Base-by-base conservation (phyloP, 2,329 filamentous ascomycete species). In the Alternaria novae-zelandiae region DNA sequence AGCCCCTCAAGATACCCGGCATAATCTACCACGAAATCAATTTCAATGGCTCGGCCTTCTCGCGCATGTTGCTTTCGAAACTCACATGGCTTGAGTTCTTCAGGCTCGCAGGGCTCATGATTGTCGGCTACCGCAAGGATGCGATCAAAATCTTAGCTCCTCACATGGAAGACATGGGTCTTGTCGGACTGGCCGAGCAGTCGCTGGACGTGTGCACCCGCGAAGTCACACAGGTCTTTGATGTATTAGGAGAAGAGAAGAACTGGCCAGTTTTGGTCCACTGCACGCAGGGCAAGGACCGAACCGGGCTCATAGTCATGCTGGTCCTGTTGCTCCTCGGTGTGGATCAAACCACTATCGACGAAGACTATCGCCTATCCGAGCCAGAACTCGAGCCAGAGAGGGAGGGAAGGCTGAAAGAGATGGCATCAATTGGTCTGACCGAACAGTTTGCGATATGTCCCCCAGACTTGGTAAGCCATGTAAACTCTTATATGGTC, bases 281-380 rank as follows among this genome's bases (percentile, higher is more conserved):
- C 79, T 97, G 94, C 79, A 96, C 93, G 1, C 93, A 96, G 73
- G 94, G 94, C 61, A 97, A 97, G 77, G 94, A 97, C 74, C 87
- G 94, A 3, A 94, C 89, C 2, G 94, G 94, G 0, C 82, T 97
- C 12, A 83, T 92, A 11, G 83, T 93, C 6, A 82, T 91, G 44
- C 82, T 97, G 5, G 79, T 91, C 0, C 81, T 96, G 20, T 83
- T 95, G 72, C 81, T 91, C 11, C 83, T 91, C 4, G 81, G 75
- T 26, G 76, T 91, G 1, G 86, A 88, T 0, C 61, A 83, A 2
- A 76, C 84, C 0, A 90, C 88, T 3, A 89, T 96, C 45, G 83
- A 87, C 58, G 75, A 89, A 66, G 94, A 97, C 79, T 97, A 97
- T 77, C 78, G 86, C 63, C 83, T 90, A 23, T 93, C 90, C 3